Percentiles rank a stretch among this genome's conserved stretches.
These are phyloP conservation scores for Chaetomidium leptoderma DNA, from an alignment of 495 filamentous ascomycete species.

Conservation along the genomic window DNA sequence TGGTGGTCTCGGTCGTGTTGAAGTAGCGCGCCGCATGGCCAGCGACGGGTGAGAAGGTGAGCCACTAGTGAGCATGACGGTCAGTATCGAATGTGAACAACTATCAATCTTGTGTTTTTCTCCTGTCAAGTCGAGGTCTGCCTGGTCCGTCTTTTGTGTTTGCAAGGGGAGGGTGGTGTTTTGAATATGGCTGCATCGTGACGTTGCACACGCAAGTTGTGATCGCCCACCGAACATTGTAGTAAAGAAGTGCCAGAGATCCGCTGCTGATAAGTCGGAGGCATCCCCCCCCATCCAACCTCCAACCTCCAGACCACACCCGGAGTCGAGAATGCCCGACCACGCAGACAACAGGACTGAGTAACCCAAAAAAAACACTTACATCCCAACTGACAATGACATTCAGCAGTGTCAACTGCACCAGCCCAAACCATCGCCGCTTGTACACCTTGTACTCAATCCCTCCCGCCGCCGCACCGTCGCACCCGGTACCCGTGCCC, in stretches of 20 bases:
- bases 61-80: constrained; percentile 58
- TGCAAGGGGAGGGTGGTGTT: background rate
- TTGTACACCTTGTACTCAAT: constrained; percentile 73
- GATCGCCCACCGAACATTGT: background rate
- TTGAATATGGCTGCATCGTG: background rate
- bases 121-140: background rate
- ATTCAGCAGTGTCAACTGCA: constrained; percentile 80
- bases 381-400: constrained; percentile 94
- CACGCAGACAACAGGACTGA: background rate
- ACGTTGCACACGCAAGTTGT: background rate
- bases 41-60: constrained; percentile 85
- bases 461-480: constrained; percentile 2
- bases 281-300: too few relatives aligned
- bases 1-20: constrained; percentile 61
- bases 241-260: too few relatives aligned
- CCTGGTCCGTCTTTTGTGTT: background rate
- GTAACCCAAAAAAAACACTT: constrained; percentile 43
- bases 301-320: too few relatives aligned
- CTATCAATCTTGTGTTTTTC: background rate
- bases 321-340: background rate
- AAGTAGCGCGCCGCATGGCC: constrained; percentile 74
- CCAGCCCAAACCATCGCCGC: constrained; percentile 81
- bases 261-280: too few relatives aligned
- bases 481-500: constrained; percentile 6
- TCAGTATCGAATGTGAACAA: constrained; percentile 10